Base-by-base conservation (phyloP, 1,284 basidiomycete genomes). In the Meira miltonrushii region DNA sequence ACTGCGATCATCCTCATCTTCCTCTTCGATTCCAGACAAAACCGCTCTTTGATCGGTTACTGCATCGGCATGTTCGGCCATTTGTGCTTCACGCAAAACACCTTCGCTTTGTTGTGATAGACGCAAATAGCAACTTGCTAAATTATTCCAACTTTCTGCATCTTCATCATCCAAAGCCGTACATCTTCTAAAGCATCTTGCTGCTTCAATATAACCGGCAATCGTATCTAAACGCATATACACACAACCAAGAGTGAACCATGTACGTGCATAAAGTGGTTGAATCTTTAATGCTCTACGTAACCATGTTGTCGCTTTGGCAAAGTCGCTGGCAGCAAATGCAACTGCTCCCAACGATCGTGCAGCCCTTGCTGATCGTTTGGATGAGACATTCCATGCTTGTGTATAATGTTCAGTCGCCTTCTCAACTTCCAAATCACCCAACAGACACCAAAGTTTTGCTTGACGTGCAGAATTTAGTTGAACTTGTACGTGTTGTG, bases 81-180 rank as follows among this genome's bases (percentile, higher is more conserved):
- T 54, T 13, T 58, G 61, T 17, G 61, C 63, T 28, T 41, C 39
- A 10, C 37, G 60, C 47, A 65, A 33, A 48, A 61, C 11, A 10
- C 17, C 43, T 39, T 51, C 55, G 38, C 63, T 63, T 9, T 55
- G 57, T 43, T 67, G 66, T 21, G 71, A 68, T 69, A 78, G 70
- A 6, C 72, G 58, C 50, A 99, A 84, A 79, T 97, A 96, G 72
- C 93, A 88, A 64, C 88, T 93, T 21, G 94, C 95, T 56, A 99
- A 81, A 78, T 99, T 99, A 77, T 89, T 96, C 95, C 95, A 98
- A 66, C 91, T 93, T 82, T 98, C 94, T 2, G 86, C 90, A 74
- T 99, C 93, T 69, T 98, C 94, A 62, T 94, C 91, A 64, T 97
- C 93, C 61, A 98, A 86, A 9, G 85, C 82, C 0, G 95, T 92